These are phyloP conservation scores for Kazachstania africana DNA, from an alignment of 805 yeast genomes.

Conservation along the genomic window DNA sequence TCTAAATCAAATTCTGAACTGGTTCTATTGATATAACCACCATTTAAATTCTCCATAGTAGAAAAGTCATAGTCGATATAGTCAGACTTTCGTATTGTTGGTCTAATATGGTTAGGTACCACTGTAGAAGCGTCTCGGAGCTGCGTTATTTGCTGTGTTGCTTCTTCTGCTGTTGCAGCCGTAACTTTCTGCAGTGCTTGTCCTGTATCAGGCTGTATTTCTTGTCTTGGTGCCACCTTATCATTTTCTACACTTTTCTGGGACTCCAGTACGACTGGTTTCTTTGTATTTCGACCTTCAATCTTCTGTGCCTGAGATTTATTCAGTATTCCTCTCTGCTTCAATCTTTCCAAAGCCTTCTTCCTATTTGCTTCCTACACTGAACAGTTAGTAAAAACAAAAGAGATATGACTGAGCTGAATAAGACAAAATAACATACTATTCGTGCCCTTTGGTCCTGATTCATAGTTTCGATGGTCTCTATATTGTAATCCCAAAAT, in stretches of 20 bases:
- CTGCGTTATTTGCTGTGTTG: background rate
- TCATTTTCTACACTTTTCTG: background rate
- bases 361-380: conserved; percentile 44
- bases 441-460: conserved; percentile 26
- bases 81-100: conserved; percentile 46
- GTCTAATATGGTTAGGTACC: conserved; percentile 22
- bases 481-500: too few species aligned
- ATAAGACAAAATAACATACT: conserved; percentile 1
- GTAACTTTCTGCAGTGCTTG: too few species aligned
- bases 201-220: too few species aligned
- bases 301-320: conserved; percentile 13
- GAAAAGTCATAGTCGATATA: conserved; percentile 82
- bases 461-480: conserved; percentile 10
- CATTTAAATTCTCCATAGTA: conserved; percentile 77
- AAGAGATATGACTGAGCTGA: background rate
- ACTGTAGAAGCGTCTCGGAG: background rate
- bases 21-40: conserved; percentile 56
- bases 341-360: conserved; percentile 47
- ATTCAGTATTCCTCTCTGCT: conserved; percentile 31
- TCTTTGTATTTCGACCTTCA: conserved; percentile 16
- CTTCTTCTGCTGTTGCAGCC: too few species aligned
- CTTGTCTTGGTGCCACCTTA: background rate
- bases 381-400: background rate
- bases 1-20: conserved; percentile 8
- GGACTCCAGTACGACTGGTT: background rate